Evolutionary conservation across 805 yeast genomes (phyloP), one percentile per base, ranked within the genome.

Genomic region (Candida morakotiae): DNA sequence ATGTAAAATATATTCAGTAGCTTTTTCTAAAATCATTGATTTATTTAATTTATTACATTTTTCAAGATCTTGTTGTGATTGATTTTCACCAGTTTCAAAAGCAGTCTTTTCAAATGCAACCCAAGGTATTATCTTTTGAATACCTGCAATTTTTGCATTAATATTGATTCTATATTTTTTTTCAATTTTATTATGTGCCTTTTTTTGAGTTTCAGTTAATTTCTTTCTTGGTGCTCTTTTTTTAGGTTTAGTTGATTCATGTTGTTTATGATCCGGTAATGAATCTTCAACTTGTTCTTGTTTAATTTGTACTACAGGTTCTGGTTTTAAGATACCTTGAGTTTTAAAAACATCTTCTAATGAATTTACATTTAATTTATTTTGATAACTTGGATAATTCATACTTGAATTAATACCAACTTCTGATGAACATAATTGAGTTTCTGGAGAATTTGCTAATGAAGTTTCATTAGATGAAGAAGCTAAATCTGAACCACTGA

Each of bases 181-280:
- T 52, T 82, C 88, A 44, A 82, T 79, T 56, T 76, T 77, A 60
- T 81, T 81, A 53, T 82, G 89, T 0, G 86, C 86, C 48, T 77
- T 77, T 47, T 81, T 79, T 58, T 81, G 87, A 46, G 71, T 69
- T 5, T 67, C 66, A 7, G 81, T 74, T 38, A 76, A 54, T 55
- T 79, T 67, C 58, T 77, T 76, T 52, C 81, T 60, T 31, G 74
- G 73, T 10, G 75, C 71, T 53, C 77, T 64, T 53, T 63, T 69
- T 31, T 40, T 52, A 5, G 42, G 28, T 10, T 16, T 24, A 15
- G 17, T 7, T 26, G 15, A 16, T 17, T 17, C 23, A 16, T 33
- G 41, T 22, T 35, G 35, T 23, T 41, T 24, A 31, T 20, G 13
- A 20, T 29, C 11, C 18, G 10, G 32, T 24, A 11, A 26, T 13